Evolutionary conservation across 2,329 filamentous ascomycete species (phyloP).

Genomic region (Diaporthe vaccinii): DNA sequence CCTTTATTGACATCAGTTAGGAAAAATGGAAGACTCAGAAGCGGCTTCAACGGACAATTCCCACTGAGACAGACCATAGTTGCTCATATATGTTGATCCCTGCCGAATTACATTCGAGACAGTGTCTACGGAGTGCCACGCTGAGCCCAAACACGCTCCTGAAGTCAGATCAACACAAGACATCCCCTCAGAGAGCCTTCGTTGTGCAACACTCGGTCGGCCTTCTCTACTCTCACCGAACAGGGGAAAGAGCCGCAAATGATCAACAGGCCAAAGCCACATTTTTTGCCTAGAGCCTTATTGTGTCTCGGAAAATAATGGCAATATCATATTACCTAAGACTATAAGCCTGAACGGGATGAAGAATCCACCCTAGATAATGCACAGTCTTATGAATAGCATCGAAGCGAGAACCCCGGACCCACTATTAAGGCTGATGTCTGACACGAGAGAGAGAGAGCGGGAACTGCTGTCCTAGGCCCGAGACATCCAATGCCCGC

Average conservation of each 20-base stretch:
- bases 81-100: no score
- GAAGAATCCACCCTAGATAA: slow-evolving; percentile 13
- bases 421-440: slow-evolving; percentile 20
- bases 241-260: neutral
- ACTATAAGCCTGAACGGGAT: neutral
- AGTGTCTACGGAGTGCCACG: no score
- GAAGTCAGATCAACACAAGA: no score
- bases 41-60: no score
- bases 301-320: neutral
- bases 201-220: neutral
- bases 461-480: neutral
- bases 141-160: no score
- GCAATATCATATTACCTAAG: neutral
- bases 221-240: neutral
- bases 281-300: neutral
- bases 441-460: neutral
- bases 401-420: neutral
- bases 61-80: no score
- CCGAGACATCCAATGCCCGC: slow-evolving; percentile 31
- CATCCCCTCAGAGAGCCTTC: neutral
- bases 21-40: no score
- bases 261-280: neutral
- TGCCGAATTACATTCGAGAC: no score
- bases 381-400: slow-evolving; percentile 4
- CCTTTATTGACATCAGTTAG: no score